Percentiles rank a stretch among this genome's conserved stretches.
phyloP scores from a whole-genome alignment of 2,329 filamentous ascomycete species.

The Colletotrichum magnum region DNA sequence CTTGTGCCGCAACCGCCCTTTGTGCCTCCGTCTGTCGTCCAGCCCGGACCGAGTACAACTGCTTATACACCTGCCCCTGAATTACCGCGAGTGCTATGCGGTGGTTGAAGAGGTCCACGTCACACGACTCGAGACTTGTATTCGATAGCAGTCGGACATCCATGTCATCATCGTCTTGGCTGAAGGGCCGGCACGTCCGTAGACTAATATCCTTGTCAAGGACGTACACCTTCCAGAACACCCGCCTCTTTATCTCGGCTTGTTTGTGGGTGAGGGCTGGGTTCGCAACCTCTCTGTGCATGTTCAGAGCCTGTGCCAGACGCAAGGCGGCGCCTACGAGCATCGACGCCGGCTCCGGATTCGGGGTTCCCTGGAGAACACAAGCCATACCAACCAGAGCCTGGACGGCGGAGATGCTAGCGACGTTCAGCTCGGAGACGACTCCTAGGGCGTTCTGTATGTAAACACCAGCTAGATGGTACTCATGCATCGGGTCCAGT shows the following conservation, averaged over 20 bases:
- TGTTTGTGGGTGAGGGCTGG: too few relatives aligned
- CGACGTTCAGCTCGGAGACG: slow-evolving; percentile 42
- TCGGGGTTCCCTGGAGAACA: slow-evolving; percentile 45
- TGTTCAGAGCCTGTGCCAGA: slow-evolving; percentile 43
- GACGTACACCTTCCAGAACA: too few relatives aligned
- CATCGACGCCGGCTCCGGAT: slow-evolving; percentile 42
- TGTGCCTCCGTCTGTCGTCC: slow-evolving; percentile 40
- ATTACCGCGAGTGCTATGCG: slow-evolving; percentile 42
- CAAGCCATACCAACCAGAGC: slow-evolving; percentile 45
- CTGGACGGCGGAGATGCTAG: slow-evolving; percentile 43
- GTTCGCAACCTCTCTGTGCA: slow-evolving; percentile 41
- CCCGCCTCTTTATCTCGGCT: too few relatives aligned
- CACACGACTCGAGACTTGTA: too few relatives aligned
- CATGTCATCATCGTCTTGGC: slow-evolving; percentile 48
- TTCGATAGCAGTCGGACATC: slow-evolving; percentile 44
- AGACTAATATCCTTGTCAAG: slow-evolving; percentile 47
- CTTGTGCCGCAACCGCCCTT: slow-evolving; percentile 1
- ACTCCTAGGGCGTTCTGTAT: slow-evolving; percentile 17
- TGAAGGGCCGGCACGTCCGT: slow-evolving; percentile 43
- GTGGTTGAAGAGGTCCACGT: too few relatives aligned
- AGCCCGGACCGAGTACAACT: slow-evolving; percentile 45
- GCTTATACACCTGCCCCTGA: slow-evolving; percentile 46
- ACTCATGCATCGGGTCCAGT: slow-evolving; percentile 28
- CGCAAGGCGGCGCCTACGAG: slow-evolving; percentile 43
- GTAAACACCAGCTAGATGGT: too few relatives aligned